Evolutionary conservation across 169 alveolate genomes (phyloP), one percentile per base, ranked within the genome.

Genomic region (Eimeria sp.): DNA sequence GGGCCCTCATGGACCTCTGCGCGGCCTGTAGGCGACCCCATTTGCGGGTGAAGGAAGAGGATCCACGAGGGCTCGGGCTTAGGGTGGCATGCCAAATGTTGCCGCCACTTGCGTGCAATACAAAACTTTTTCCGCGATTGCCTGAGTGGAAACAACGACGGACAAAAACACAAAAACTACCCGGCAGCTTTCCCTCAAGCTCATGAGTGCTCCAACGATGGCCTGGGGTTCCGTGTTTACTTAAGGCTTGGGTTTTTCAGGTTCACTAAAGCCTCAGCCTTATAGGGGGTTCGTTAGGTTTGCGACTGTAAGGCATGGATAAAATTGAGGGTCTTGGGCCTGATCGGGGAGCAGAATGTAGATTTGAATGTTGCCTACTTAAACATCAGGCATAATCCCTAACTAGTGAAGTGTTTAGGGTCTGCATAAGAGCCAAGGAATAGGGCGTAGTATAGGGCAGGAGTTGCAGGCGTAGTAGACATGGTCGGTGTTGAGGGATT

Each of bases 61-160:
- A 86, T 43, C 96, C 96, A 92, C 45, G 67, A 27, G 54, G 96
- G 96, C 49, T 58, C 83, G 10, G 96, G 96, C 43, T 75, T 61
- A 0, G 96, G 96, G 40, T 89, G 92, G 25, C 73, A 30, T n/a
- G 87, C 87, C 89, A 54, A 49, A 34, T 47, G 92, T 86, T 75
- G 87, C 30, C 92, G 43, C 96, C 96, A 92, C 75, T 92, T 92
- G 40, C 96, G 65, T 27, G 96, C 96, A 20, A 92, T 92, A 58
- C 87, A 78, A 61, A 78, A 92, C 54, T 92, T 92, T 51, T 92
- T 92, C 75, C 91, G 91, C 22, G 91, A 83, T 40, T 83, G 91
- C 57, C 91, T 83, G 91, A 27, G 51, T 10, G 16, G 43, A 78
- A 13, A 75, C 54, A 20, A 49, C 45, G 63, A 13, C 88, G 40